Base-by-base conservation (phyloP, 2,329 filamentous ascomycete genomes). In the Aspergillus sp. region DNA sequence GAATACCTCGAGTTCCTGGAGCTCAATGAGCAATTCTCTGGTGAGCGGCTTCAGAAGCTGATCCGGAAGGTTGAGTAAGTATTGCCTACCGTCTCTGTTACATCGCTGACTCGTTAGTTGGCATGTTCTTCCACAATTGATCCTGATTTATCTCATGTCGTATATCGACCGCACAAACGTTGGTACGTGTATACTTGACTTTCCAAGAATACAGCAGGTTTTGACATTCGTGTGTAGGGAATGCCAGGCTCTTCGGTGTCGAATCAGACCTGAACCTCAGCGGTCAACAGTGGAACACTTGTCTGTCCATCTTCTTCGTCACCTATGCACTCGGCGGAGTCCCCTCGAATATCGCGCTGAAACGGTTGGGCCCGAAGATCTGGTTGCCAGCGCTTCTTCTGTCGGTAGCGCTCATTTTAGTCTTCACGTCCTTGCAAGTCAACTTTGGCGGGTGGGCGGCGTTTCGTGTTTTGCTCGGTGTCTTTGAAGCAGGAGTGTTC, bases 401-500 rank as follows among this genome's bases (percentile, higher is more conserved):
- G 3, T 53, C 50, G 6, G 50, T 53, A 4, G 38, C 50, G 0
- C 38, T 17, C 2, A 53, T 53, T 9, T 15, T 53, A 31, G 31
- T 53, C 19, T 53, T 53, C 17, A 53, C 50, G 2, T 53, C 50
- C 7, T 31, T 53, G 2, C 50, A 53, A 19, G 22, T 15, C 3
- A 53, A 53, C 25, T 53, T 53, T 22, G 50, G 31, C 19, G 50
- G 50, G 0, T 53, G 50, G 50, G 50, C 50, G 13, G 50, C 50
- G 15, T 53, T 53, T 22, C 50, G 50, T 3, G 50, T 53, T 38
- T n/a, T 53, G 3, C 7, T 53, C 5, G 50, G 50, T 3, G 3
- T 53, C 2, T 53, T 53, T 17, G 50, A 53, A 34, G 28, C 46
- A 50, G 4, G 84, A 86, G 7, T 67, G 47, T 90, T 90, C 69